phyloP scores from a whole-genome alignment of 2,329 filamentous ascomycete genomes.

The Microcyclosporella mali region DNA sequence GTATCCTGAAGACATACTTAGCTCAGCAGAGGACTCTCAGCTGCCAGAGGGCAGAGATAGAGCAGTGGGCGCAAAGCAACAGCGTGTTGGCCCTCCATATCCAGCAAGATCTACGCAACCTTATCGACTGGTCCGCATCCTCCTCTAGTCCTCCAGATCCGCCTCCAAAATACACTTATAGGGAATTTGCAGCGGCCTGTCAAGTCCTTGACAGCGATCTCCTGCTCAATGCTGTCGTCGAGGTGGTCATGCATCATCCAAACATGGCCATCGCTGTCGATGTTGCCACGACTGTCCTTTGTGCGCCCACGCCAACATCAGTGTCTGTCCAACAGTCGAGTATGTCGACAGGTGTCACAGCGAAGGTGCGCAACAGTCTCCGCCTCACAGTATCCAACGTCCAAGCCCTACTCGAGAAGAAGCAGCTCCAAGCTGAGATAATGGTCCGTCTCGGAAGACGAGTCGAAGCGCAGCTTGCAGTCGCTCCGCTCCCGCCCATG shows the following conservation, averaged over 20 bases:
- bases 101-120: conserved; percentile 54
- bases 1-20: conserved; percentile 56
- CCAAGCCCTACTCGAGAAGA: conserved; percentile 53
- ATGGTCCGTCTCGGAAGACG: conserved; percentile 27
- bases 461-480: conserved; percentile 44
- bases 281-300: conserved; percentile 62
- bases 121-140: conserved; percentile 59
- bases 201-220: conserved; percentile 57
- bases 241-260: conserved; percentile 59
- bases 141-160: conserved; percentile 41
- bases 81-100: conserved; percentile 55
- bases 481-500: conserved; percentile 49
- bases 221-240: conserved; percentile 57
- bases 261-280: conserved; percentile 61
- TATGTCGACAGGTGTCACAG: conserved; percentile 36
- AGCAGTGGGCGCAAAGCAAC: conserved; percentile 50
- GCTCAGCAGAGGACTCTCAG: conserved; percentile 55
- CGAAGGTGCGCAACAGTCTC: conserved; percentile 20
- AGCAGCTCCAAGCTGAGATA: conserved; percentile 52
- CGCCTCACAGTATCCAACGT: conserved; percentile 44
- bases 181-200: conserved; percentile 57
- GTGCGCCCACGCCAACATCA: conserved; percentile 49
- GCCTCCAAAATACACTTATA: conserved; percentile 64
- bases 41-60: conserved; percentile 60
- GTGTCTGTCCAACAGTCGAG: conserved; percentile 21